Evolutionary conservation across 257 asterid species (phyloP).

Genomic region (Scutellaria galericulata): DNA sequence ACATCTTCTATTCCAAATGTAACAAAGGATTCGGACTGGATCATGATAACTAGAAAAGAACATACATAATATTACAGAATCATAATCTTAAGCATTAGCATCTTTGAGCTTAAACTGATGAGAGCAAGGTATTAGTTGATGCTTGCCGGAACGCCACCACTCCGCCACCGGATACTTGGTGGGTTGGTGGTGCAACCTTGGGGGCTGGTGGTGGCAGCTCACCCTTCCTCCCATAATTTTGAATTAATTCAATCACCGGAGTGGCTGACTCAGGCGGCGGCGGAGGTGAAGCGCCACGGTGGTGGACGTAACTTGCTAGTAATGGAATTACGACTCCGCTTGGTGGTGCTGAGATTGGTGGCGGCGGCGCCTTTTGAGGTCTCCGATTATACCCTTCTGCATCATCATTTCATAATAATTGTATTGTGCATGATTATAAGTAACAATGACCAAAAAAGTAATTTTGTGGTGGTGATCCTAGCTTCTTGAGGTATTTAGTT

Average conservation of each 20-base stretch:
- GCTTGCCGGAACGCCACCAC: not conserved
- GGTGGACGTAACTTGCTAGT: conserved; percentile 11
- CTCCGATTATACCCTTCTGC: not conserved
- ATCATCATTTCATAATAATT: not conserved
- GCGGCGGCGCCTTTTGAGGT: not conserved
- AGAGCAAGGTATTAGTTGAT: not conserved
- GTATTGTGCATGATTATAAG: not conserved
- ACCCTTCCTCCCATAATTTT: not conserved
- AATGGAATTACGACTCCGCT: not conserved
- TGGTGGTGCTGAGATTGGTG: not conserved
- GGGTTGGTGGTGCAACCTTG: conserved; percentile 22
- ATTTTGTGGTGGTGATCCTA: no score
- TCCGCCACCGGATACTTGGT: not conserved
- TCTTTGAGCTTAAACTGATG: conserved; percentile 3
- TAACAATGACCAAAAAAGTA: no score
- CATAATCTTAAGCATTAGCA: no score
- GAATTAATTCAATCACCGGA: not conserved
- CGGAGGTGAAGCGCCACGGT: not conserved
- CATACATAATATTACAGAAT: no score
- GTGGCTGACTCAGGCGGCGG: conserved; percentile 24
- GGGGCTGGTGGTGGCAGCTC: conserved; percentile 29
- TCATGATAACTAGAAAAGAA: no score
- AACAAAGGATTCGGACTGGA: no score
- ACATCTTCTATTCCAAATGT: no score
- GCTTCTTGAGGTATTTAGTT: no score